Evolutionary conservation across 1,139 yeast genomes (phyloP), one percentile per base, ranked within the genome.

Genomic region (Hyphopichia pseudoburtonii): DNA sequence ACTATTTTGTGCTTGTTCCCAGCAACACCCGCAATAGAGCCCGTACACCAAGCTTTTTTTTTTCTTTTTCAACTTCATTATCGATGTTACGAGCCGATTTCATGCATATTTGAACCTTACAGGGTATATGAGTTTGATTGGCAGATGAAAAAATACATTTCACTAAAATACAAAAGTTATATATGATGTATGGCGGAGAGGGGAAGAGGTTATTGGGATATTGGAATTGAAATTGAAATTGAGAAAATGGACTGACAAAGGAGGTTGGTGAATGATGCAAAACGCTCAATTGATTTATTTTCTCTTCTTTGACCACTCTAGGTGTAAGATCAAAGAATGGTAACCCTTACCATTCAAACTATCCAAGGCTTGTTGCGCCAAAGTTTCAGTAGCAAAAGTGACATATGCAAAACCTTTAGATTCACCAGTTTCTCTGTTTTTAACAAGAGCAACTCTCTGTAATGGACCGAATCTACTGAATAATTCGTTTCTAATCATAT

Each of bases 331-430:
- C 78, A 92, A 76, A 56, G 86, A 86, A 75, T 86, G 88, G 76
- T 86, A 84, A 74, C 97, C 96, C 72, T 80, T 85, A 55, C 97
- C 97, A 61, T 92, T 78, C 65, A 89, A 77, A 48, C 71, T 72
- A 47, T 85, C 82, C 67, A 85, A 73, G 34, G 97, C 97, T 49
- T 62, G 66, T 64, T 86, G 84, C 33, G 97, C 98, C 52, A 70
- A 71, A 40, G 65, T 63, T 56, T 80, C 83, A 43, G 82, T 72
- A 35, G 76, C 78, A 66, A 86, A 90, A 40, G 94, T 84, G 48
- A 90, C 95, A 63, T 88, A 92, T n/a, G 98, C 98, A 64, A 90
- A 82, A 52, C 99, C 99, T 70, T 92, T 85, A 40, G 96, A 86
- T 62, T 85, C 85, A 46, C 96, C 95, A 23, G 97, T 92, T 53